Evolutionary conservation across 2,329 filamentous ascomycete genomes (phyloP), one percentile per base, ranked within the genome.

Genomic region (Botrytis porri): DNA sequence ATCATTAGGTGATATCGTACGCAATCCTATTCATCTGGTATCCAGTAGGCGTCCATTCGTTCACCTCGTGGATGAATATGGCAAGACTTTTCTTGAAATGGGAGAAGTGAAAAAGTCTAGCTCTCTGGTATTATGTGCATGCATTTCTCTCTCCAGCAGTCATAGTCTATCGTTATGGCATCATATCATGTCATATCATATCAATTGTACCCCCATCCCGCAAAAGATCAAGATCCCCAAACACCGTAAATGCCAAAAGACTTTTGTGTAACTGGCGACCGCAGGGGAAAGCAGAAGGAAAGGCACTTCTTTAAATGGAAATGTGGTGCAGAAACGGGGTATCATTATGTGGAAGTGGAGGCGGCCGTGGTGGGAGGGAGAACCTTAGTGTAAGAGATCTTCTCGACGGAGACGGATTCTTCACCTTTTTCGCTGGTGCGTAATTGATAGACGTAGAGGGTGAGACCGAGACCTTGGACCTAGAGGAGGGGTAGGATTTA

Each of bases 401-500:
- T 95, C 82, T 95, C 93, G 60, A 95, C 93, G 25, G 91, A 91
- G 63, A 95, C 92, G 74, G 91, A 94, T 82, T 95, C 92, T 51
- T 88, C 88, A 25, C 93, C 93, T 77, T 92, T 90, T 73, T 88
- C 90, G 78, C 94, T 92, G 80, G 92, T 94, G 81, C 91, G 89
- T 80, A 95, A 83, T 82, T 95, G 92, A 81, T 98, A 98, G 70
- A 98, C 95, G 82, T 98, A 98, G 67, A 98, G 87, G 74, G 97
- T 97, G 77, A 98, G 88, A 25, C 97, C 97, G 81, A 98, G 97
- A 45, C 95, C 95, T 88, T 98, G 95, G 51, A 97, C 93, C 94
- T 97, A 78, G 75, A 32, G 22, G 16, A 78, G 75, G 25, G 22
- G 16, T 8, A 7, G 4, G 8, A 9, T 16, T 72, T 69, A 72